These are phyloP conservation scores for Colletotrichum sp. DNA, from an alignment of 2,329 filamentous ascomycete species.

Conservation along the genomic window DNA sequence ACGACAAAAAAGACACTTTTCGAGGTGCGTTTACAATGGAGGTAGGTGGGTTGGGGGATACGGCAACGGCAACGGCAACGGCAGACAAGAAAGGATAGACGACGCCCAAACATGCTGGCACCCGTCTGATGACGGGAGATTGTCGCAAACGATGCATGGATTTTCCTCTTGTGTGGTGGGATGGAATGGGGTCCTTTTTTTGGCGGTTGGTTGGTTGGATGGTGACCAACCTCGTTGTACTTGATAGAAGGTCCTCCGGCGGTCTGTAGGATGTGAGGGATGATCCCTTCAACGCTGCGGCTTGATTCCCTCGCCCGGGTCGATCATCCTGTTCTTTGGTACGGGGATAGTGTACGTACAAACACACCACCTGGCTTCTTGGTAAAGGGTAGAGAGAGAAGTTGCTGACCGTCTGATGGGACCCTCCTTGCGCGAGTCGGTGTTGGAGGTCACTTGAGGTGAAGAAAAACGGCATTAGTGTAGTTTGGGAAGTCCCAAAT, in stretches of 20 bases:
- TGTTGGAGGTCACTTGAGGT: not conserved
- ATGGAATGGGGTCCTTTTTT: not conserved
- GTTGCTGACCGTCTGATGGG: not conserved
- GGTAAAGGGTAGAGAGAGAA: not conserved
- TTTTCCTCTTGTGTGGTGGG: not conserved
- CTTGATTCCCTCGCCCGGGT: not conserved
- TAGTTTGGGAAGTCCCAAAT: not conserved
- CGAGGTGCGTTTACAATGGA: not conserved
- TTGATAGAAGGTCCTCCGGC: not conserved
- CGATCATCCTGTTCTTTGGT: not conserved
- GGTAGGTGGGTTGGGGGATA: not conserved
- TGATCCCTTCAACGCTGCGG: not conserved
- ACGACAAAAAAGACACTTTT: not conserved
- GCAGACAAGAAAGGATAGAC: not conserved
- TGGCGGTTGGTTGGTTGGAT: not conserved
- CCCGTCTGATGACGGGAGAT: constrained; percentile 19
- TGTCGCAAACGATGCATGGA: constrained; percentile 2
- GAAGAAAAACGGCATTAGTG: not conserved
- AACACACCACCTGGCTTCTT: not conserved
- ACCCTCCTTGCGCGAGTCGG: not conserved
- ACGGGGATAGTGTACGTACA: not conserved
- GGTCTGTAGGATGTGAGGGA: not conserved
- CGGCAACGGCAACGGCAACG: not conserved
- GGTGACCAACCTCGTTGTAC: not conserved
- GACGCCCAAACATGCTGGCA: not conserved